Evolutionary conservation across 1,284 basidiomycete species (phyloP).

Genomic region (Ganoderma sinense): DNA sequence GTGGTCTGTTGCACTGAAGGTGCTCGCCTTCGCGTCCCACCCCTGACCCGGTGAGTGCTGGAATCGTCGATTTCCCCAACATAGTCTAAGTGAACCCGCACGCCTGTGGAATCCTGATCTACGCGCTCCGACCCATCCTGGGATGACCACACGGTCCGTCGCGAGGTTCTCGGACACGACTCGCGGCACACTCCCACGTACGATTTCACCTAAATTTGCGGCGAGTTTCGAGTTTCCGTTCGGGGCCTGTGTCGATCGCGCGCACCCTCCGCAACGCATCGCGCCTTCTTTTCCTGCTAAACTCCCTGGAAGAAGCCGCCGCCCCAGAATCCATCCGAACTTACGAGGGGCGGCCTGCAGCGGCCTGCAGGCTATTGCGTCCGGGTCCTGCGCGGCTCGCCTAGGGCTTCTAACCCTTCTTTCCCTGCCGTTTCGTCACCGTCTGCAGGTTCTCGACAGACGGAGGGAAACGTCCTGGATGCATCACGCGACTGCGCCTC

Average conservation of each 20-base stretch:
- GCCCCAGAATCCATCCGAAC: neutral
- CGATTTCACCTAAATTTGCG: slow-evolving; percentile 4
- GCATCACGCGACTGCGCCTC: slow-evolving; percentile 5
- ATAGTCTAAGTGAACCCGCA: slow-evolving; percentile 4
- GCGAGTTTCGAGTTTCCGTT: neutral
- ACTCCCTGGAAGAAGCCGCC: slow-evolving; percentile 1
- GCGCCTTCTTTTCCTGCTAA: slow-evolving; percentile 7
- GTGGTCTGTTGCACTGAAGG: neutral
- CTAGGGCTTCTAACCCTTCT: slow-evolving; percentile 5
- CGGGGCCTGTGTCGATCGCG: slow-evolving; percentile 1
- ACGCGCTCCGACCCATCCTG: neutral
- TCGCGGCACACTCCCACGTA: neutral
- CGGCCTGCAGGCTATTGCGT: slow-evolving; percentile 12
- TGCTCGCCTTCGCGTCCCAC: neutral
- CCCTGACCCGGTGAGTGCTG: slow-evolving; percentile 9
- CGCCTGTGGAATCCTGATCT: slow-evolving; percentile 3
- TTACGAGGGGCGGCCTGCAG: slow-evolving; percentile 1
- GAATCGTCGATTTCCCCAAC: neutral
- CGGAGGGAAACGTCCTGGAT: neutral
- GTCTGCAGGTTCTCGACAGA: slow-evolving; percentile 9
- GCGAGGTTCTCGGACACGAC: slow-evolving; percentile 2
- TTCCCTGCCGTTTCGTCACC: slow-evolving; percentile 15
- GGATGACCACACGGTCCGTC: neutral
- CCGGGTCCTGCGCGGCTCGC: slow-evolving; percentile 19
- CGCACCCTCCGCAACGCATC: neutral